phyloP scores from a whole-genome alignment of 2,329 filamentous ascomycete species.

The Fusarium caatingaense region DNA sequence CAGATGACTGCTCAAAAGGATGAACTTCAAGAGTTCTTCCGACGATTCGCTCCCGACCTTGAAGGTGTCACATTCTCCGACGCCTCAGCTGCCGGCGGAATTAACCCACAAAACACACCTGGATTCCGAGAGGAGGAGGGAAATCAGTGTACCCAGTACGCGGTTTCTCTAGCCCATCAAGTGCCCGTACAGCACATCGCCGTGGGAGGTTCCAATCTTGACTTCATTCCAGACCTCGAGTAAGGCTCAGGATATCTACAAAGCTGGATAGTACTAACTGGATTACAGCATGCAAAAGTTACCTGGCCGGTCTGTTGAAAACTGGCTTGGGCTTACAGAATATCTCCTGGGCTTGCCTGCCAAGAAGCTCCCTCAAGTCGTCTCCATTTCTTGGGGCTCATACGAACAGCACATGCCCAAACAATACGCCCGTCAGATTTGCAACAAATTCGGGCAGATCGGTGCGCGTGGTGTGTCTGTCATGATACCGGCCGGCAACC shows the following conservation, averaged over 20 bases:
- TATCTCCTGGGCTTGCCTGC: conserved; percentile 67
- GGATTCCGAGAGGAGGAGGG: conserved; percentile 47
- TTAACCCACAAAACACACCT: conserved; percentile 56
- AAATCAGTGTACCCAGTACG: conserved; percentile 54
- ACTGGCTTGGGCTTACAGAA: conserved; percentile 72
- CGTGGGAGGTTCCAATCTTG: conserved; percentile 48
- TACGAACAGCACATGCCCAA: conserved; percentile 72
- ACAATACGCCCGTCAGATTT: conserved; percentile 63
- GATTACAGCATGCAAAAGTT: neutral
- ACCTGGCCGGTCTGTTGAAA: conserved; percentile 64
- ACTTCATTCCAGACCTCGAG: conserved; percentile 52
- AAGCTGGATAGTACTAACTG: neutral
- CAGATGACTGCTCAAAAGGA: conserved; percentile 63
- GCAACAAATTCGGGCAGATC: conserved; percentile 71
- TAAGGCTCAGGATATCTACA: conserved; percentile 32
- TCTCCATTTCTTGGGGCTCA: conserved; percentile 78
- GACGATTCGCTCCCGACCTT: conserved; percentile 63
- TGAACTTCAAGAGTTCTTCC: conserved; percentile 68
- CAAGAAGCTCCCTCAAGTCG: conserved; percentile 68
- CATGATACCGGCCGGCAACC: conserved; percentile 73
- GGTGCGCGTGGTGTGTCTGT: conserved; percentile 74
- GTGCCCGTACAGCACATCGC: conserved; percentile 52
- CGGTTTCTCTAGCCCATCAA: conserved; percentile 50
- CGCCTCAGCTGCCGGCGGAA: conserved; percentile 67
- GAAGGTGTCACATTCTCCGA: conserved; percentile 67